These are phyloP conservation scores for Anthracocystis panici-leucophaei DNA, from an alignment of 1,284 basidiomycete genomes.

Conservation along the genomic window DNA sequence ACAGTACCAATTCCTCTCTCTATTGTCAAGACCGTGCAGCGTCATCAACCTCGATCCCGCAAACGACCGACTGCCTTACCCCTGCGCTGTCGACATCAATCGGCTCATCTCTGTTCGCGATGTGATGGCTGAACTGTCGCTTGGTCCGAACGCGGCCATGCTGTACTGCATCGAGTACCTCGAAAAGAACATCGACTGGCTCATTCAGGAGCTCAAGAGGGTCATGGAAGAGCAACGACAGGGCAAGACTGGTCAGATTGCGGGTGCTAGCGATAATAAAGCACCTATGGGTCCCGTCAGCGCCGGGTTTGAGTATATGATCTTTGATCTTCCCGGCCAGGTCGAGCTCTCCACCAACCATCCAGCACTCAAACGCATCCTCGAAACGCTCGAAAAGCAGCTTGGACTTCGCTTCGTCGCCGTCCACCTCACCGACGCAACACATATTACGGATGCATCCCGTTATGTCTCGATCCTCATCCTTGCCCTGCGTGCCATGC, in stretches of 20 bases:
- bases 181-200: conserved; percentile 94
- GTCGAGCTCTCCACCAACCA: conserved; percentile 98
- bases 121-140: conserved; percentile 84
- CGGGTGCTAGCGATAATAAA: conserved; percentile 22
- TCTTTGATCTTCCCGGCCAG: conserved; percentile 97
- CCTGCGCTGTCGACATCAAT: conserved; percentile 86
- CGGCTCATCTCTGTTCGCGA: conserved; percentile 88
- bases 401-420: conserved; percentile 83
- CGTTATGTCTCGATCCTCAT: conserved; percentile 95
- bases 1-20: conserved; percentile 78
- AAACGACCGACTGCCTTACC: conserved; percentile 88
- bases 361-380: conserved; percentile 73
- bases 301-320: conserved; percentile 76
- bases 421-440: conserved; percentile 94
- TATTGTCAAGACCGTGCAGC: conserved; percentile 84
- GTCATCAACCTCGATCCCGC: conserved; percentile 97
- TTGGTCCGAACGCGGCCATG: conserved; percentile 97
- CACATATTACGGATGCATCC: conserved; percentile 93
- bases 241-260: conserved; percentile 36
- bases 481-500: conserved; percentile 92
- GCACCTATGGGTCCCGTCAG: conserved; percentile 34
- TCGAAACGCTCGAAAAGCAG: conserved; percentile 82
- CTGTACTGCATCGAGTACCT: conserved; percentile 98
- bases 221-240: conserved; percentile 51
- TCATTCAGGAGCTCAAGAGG: conserved; percentile 76